Percentiles rank a stretch among this genome's conserved stretches.
phyloP scores from a whole-genome alignment of 352 stramenopile species.

The Globisporangium cystogenes region DNA sequence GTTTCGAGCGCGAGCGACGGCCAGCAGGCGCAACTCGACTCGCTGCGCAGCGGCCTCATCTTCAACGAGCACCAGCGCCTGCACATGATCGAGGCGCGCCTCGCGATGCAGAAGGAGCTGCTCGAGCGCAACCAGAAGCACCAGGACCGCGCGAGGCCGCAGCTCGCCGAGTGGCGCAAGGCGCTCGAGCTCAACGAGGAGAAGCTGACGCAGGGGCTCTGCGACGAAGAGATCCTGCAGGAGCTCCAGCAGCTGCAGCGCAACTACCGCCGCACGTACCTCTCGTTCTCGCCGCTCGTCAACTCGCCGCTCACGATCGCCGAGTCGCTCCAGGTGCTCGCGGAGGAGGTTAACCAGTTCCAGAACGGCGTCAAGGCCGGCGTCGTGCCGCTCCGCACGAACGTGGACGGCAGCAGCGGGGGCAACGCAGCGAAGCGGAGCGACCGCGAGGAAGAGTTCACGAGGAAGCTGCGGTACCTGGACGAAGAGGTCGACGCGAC shows the following conservation, averaged over 20 bases:
- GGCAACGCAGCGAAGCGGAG: slow-evolving; percentile 13
- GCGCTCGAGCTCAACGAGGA: slow-evolving; percentile 55
- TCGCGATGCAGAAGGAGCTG: slow-evolving; percentile 65
- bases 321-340: slow-evolving; percentile 47
- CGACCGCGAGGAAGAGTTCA: slow-evolving; percentile 41
- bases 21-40: slow-evolving; percentile 51
- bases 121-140: slow-evolving; percentile 61
- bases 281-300: slow-evolving; percentile 53
- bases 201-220: slow-evolving; percentile 43
- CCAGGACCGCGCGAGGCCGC: slow-evolving; percentile 60
- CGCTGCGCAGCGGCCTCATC: slow-evolving; percentile 37
- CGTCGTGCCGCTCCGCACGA: slow-evolving; percentile 26
- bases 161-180: slow-evolving; percentile 64
- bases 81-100: slow-evolving; percentile 42
- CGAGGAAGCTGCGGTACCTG: slow-evolving; percentile 52
- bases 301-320: slow-evolving; percentile 53
- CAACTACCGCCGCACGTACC: slow-evolving; percentile 50
- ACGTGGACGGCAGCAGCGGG: slow-evolving; percentile 1
- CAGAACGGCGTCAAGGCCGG: slow-evolving; percentile 42
- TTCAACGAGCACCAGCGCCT: slow-evolving; percentile 56
- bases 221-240: slow-evolving; percentile 54
- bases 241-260: slow-evolving; percentile 61
- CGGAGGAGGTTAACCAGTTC: slow-evolving; percentile 53
- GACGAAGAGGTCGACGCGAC: slow-evolving; percentile 63
- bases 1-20: slow-evolving; percentile 27